phyloP scores from a whole-genome alignment of 768 basidiomycete genomes.

The Termitomyces heimii region DNA sequence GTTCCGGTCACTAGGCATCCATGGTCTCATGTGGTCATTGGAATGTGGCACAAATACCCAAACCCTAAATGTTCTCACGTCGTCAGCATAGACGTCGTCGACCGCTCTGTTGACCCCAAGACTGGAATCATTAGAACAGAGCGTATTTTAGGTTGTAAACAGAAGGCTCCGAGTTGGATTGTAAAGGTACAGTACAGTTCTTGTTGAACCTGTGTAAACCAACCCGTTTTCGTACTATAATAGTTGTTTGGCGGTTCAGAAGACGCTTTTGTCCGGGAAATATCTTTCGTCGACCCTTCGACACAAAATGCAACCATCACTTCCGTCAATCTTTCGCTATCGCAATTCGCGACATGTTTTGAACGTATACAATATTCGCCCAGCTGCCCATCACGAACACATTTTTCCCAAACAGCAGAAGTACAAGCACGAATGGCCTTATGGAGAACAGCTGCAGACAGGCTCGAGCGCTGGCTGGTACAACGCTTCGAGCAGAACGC shows the following conservation, averaged over 20 bases:
- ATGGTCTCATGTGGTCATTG: conserved; percentile 87
- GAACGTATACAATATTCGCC: conserved; percentile 88
- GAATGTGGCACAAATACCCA: conserved; percentile 96
- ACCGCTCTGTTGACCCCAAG: conserved; percentile 74
- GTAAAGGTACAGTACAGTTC: conserved; percentile 81
- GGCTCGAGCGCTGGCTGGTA: conserved; percentile 79
- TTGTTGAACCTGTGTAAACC: background rate
- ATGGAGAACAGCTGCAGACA: conserved; percentile 78
- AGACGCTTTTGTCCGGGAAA: conserved; percentile 92
- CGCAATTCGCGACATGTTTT: conserved; percentile 91
- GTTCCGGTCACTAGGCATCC: conserved; percentile 53
- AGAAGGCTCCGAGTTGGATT: conserved; percentile 89
- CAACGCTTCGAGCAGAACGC: conserved; percentile 93
- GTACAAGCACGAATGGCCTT: conserved; percentile 78
- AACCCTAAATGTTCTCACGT: conserved; percentile 90
- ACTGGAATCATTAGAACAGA: conserved; percentile 92
- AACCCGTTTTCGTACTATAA: background rate
- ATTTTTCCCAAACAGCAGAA: conserved; percentile 88
- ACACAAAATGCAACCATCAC: conserved; percentile 78
- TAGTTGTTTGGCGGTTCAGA: conserved; percentile 90
- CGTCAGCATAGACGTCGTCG: conserved; percentile 79
- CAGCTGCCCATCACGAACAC: conserved; percentile 52
- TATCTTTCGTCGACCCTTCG: conserved; percentile 87
- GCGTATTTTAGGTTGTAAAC: conserved; percentile 85
- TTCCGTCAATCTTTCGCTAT: conserved; percentile 89